Evolutionary conservation across 345 rosid genomes (phyloP).

Genomic region (Hevea brasiliensis): DNA sequence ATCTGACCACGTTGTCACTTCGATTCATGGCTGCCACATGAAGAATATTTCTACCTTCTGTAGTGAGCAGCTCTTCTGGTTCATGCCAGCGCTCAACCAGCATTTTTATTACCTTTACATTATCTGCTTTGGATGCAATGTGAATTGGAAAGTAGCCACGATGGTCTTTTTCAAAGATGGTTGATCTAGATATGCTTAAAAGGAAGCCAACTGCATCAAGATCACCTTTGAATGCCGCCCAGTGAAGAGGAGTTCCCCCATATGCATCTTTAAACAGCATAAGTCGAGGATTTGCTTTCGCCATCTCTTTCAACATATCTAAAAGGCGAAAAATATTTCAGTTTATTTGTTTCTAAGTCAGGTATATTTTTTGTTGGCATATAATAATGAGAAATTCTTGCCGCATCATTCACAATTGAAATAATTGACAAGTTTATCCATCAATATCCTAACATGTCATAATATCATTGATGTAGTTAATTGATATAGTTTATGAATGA

Average conservation of each 20-base stretch:
- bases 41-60: conserved; percentile 27
- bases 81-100: conserved; percentile 3
- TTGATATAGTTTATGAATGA: too few species aligned
- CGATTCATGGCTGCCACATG: conserved; percentile 29
- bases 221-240: conserved; percentile 2
- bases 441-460: too few species aligned
- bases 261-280: conserved; percentile 15
- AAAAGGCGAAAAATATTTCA: not conserved
- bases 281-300: conserved; percentile 11
- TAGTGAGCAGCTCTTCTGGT: not conserved
- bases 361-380: too few species aligned
- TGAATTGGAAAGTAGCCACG: not conserved
- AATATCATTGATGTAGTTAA: too few species aligned
- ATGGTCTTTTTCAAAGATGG: not conserved
- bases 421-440: too few species aligned
- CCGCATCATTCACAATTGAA: too few species aligned
- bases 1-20: conserved; percentile 7
- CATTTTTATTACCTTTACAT: not conserved
- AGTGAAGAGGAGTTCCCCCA: conserved; percentile 16
- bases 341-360: too few species aligned
- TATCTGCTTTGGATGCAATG: not conserved
- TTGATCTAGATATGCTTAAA: not conserved
- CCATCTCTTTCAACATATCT: conserved; percentile 18
- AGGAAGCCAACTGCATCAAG: not conserved
- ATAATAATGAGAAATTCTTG: too few species aligned